These are phyloP conservation scores for Akebia trifoliata DNA, from an alignment of 164 flowering plant genomes.

Conservation along the genomic window DNA sequence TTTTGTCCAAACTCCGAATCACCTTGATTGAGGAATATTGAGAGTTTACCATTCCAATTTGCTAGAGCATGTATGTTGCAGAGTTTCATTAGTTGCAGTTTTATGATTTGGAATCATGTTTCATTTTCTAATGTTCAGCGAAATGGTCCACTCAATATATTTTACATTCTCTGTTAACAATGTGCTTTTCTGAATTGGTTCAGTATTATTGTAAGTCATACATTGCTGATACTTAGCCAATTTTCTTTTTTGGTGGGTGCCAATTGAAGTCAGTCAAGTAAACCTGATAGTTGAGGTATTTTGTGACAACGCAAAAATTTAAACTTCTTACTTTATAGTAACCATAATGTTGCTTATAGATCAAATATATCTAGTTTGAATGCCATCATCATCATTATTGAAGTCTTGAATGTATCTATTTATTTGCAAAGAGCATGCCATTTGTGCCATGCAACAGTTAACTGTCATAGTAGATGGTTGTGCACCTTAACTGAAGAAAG, in stretches of 20 bases:
- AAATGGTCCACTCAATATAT: neutral
- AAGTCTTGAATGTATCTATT: too few species aligned
- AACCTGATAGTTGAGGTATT: too few species aligned
- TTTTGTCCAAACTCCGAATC: neutral
- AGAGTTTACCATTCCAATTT: neutral
- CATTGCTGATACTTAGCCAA: too few species aligned
- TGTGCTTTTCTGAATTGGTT: neutral
- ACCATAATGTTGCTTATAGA: neutral
- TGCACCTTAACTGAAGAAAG: neutral
- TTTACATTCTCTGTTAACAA: neutral
- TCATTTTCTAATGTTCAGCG: neutral
- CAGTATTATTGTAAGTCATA: too few species aligned
- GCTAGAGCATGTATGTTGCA: neutral
- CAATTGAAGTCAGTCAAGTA: too few species aligned
- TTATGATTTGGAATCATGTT: neutral
- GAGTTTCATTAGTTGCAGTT: neutral
- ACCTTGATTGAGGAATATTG: neutral
- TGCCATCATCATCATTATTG: too few species aligned
- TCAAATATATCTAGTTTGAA: neutral
- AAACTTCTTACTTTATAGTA: neutral
- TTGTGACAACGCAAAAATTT: neutral
- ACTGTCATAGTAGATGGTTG: neutral
- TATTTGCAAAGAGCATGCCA: too few species aligned
- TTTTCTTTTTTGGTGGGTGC: too few species aligned
- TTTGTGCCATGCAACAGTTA: neutral